A percentile compares a stretch with the other conserved stretches of the same genome.
Conservation (phyloP, 2,329 filamentous ascomycete genomes). For the Exserohilum turcica region DNA sequence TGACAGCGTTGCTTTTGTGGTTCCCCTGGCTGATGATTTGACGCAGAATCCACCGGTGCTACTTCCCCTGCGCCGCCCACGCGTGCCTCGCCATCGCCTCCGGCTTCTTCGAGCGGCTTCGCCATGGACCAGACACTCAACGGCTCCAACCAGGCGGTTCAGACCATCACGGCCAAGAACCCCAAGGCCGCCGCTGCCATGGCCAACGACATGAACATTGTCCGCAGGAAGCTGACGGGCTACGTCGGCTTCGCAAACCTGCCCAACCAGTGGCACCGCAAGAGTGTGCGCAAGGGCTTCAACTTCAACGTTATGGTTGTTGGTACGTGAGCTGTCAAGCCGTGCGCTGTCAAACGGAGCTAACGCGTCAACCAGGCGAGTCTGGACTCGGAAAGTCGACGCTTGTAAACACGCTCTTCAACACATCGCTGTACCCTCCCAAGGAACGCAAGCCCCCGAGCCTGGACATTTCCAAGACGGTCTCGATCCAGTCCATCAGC, state of each 20-base stretch:
- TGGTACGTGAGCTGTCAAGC: constrained; percentile 67
- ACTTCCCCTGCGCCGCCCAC: constrained; percentile 49
- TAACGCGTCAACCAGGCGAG: constrained; percentile 70
- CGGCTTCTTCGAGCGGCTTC: constrained; percentile 57
- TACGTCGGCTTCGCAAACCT: constrained; percentile 99
- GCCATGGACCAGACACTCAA: constrained; percentile 63
- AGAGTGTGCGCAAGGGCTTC: constrained; percentile 99
- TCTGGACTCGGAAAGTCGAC: constrained; percentile 99
- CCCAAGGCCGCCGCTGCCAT: constrained; percentile 61
- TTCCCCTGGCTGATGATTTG: constrained; percentile 32
- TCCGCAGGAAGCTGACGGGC: constrained; percentile 95
- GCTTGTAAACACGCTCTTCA: constrained; percentile 98
- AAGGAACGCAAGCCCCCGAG: constrained; percentile 98
- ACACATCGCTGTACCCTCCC: constrained; percentile 97
- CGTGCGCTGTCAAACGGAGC: constrained; percentile 2
- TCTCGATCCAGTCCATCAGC: constrained; percentile 60
- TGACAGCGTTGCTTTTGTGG: constrained; percentile 10
- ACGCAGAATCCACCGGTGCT: constrained; percentile 54
- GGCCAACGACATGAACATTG: constrained; percentile 78
- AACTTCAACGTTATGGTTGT: constrained; percentile 99
- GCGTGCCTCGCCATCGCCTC: constrained; percentile 55
- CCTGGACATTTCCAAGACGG: constrained; percentile 91
- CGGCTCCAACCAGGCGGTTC: constrained; percentile 53
- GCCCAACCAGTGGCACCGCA: constrained; percentile 99
- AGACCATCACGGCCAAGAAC: constrained; percentile 69